A percentile compares a stretch with the other conserved stretches of the same genome.
Conservation (phyloP, 2,329 filamentous ascomycete species). For the Exophiala sideris region DNA sequence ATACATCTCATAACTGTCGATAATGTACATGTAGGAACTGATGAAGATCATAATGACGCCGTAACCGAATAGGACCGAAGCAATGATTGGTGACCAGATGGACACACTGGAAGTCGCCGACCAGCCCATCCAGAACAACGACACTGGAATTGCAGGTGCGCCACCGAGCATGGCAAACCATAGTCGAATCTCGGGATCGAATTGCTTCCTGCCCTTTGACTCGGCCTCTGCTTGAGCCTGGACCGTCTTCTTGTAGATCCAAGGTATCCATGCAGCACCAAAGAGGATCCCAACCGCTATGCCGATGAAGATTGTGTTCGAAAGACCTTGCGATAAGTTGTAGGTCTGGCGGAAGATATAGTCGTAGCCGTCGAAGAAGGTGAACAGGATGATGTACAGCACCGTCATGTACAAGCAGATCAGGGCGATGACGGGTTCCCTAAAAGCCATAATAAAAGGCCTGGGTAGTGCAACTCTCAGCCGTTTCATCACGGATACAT, state of each 20-base stretch:
- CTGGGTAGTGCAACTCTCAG: conserved; percentile 46
- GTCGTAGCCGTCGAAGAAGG: conserved; percentile 47
- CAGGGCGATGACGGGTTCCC: conserved; percentile 38
- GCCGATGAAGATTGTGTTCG: conserved; percentile 48
- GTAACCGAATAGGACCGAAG: conserved; percentile 53
- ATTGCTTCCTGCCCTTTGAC: conserved; percentile 36
- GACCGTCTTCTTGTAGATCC: conserved; percentile 46
- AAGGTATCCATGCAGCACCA: conserved; percentile 40
- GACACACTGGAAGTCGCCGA: conserved; percentile 47
- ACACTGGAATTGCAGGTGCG: conserved; percentile 49
- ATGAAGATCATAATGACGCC: conserved; percentile 52
- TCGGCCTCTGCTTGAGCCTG: conserved; percentile 42
- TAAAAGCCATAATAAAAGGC: conserved; percentile 47
- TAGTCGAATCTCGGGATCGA: conserved; percentile 54
- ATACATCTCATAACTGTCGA: conserved; percentile 55
- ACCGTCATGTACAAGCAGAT: conserved; percentile 31
- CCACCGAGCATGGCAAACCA: conserved; percentile 51
- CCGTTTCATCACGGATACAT: conserved; percentile 37
- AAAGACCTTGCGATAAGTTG: conserved; percentile 43
- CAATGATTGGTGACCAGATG: conserved; percentile 51
- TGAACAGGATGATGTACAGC: conserved; percentile 36
- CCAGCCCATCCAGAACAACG: conserved; percentile 60
- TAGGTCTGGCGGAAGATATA: conserved; percentile 53
- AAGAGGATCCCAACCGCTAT: conserved; percentile 44
- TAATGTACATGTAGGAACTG: conserved; percentile 55